Conservation (phyloP, 139 green algal species). For the Chlorella sp. region DNA sequence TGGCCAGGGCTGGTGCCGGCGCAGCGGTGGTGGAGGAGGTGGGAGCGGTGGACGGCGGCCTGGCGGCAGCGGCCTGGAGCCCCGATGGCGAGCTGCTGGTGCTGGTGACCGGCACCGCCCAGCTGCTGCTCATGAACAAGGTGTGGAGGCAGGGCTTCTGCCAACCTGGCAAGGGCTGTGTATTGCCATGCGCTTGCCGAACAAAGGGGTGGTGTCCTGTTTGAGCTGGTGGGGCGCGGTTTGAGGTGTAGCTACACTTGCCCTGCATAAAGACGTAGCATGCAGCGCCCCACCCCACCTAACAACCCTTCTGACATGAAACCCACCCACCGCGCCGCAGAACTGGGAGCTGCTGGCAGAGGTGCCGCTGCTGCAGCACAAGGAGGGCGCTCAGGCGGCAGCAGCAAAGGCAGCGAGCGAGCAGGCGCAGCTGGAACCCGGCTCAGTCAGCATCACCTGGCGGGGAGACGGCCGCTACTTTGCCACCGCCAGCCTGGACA, state of each 20-base stretch:
- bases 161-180: too few species aligned
- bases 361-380: constrained; percentile 5
- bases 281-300: too few species aligned
- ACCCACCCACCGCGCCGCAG: not conserved
- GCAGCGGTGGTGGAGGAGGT: constrained; percentile 57
- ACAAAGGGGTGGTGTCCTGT: too few species aligned
- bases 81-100: constrained; percentile 87
- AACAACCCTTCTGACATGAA: too few species aligned
- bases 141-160: not conserved
- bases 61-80: constrained; percentile 72
- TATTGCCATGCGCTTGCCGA: too few species aligned
- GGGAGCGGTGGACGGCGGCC: constrained; percentile 69
- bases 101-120: constrained; percentile 60
- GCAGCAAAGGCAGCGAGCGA: not conserved
- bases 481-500: constrained; percentile 51
- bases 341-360: constrained; percentile 29
- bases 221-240: too few species aligned
- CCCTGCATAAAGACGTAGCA: too few species aligned
- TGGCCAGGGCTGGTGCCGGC: not conserved
- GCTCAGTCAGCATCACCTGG: constrained; percentile 73
- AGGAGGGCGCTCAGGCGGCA: not conserved
- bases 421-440: not conserved
- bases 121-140: constrained; percentile 85
- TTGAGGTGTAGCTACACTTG: too few species aligned
- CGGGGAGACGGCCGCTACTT: constrained; percentile 86